Base-by-base conservation (phyloP, 345 rosid species). In the Euphorbia lathyris region DNA sequence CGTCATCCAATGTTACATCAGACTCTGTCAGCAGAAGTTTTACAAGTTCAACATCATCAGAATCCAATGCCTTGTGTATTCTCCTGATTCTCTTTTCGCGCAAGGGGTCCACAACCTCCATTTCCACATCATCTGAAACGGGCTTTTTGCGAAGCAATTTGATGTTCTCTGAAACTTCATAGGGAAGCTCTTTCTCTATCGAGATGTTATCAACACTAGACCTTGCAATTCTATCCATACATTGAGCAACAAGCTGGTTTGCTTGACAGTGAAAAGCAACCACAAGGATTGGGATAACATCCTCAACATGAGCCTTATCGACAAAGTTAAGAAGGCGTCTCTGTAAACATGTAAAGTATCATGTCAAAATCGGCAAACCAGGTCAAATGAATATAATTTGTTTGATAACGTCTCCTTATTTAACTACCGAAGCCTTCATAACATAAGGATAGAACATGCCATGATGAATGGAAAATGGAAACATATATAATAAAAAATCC, bases 1-100 rank as follows among this genome's bases (percentile, higher is more conserved):
- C 99, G 72, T 85, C 85, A 71, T 95, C 91, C 69, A 95, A 82
- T 67, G 88, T 86, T 77, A 87, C 77, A 25, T 84, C 76, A 73
- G 99, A 90, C 77, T 95, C 98, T 0, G 88, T 79, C 43, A 95
- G 79, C 16, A 95, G 93, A 77, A 95, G 97, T 68, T 81, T 81
- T 67, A 95, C 91, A 19, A 92, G 98, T 76, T 95, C 99, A 23
- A 95, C 80, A 83, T 95, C 99, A 67, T 95, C 99, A 0, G 97
- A 92, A 76, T 95, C 99, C 36, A 95, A 80, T 67, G 99, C 98
- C 81, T 81, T 95, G 59, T 83, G 93, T 72, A 95, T 87, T 78
- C 92, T 90, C 82, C 79, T 80, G 17, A 83, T 80, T 78, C 92
- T 84, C 83, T 92, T 93, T 72, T 83, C 80, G 3, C 10, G 86